Evolutionary conservation across 495 filamentous ascomycete species (phyloP).

Genomic region (Xylaria acuta): DNA sequence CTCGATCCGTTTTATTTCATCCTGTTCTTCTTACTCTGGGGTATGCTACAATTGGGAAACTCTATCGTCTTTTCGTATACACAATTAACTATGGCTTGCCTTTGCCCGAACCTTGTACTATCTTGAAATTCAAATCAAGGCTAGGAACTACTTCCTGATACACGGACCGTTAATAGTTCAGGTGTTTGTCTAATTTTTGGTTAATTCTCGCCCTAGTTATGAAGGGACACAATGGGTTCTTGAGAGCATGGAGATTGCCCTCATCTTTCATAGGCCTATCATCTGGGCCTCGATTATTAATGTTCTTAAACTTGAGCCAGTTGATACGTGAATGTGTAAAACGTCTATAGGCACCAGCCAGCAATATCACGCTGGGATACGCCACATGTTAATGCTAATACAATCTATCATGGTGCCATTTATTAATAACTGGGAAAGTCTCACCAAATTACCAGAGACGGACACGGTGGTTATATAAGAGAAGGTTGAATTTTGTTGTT

Average conservation of each 20-base stretch:
- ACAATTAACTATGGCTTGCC: background rate
- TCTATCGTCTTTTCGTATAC: background rate
- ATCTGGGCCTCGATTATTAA: background rate
- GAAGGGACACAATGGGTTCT: background rate
- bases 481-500: background rate
- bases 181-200: background rate
- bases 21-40: background rate
- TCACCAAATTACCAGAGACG: background rate
- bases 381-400: background rate
- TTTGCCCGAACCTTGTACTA: background rate
- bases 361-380: background rate
- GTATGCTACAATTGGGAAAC: background rate
- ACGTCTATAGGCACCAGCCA: background rate
- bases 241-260: background rate
- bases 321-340: background rate
- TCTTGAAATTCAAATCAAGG: background rate
- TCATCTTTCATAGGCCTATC: background rate
- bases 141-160: background rate
- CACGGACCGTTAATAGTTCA: background rate
- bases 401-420: background rate
- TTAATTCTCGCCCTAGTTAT: background rate
- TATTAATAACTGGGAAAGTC: background rate
- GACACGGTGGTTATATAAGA: background rate
- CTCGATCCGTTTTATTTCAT: background rate
- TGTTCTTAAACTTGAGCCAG: background rate